Evolutionary conservation across 176 grass and related monocot species (phyloP).

Genomic region (Oropetium thomaeum): DNA sequence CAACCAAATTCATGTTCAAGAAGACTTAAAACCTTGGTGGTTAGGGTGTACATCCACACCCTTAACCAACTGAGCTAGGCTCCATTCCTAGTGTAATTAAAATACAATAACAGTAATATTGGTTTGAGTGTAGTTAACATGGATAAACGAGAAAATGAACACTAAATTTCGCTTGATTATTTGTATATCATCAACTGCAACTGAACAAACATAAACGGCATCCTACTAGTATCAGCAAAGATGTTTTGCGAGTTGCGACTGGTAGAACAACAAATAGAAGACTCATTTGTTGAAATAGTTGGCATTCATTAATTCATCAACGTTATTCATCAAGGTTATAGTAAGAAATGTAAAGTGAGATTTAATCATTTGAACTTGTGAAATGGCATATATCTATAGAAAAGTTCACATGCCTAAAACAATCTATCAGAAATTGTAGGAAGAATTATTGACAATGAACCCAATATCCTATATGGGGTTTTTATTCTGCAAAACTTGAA

Average conservation of each 20-base stretch:
- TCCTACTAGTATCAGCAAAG: not conserved
- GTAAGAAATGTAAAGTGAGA: not conserved
- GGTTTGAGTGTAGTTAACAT: not conserved
- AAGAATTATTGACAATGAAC: not conserved
- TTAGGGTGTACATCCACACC: no score
- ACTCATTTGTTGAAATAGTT: not conserved
- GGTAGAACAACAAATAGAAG: not conserved
- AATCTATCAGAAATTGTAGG: not conserved
- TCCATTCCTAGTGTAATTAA: constrained; percentile 27
- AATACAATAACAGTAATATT: not conserved
- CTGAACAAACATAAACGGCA: not conserved
- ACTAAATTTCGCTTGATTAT: not conserved
- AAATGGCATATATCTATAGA: not conserved
- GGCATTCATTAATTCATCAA: not conserved
- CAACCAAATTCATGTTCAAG: no score
- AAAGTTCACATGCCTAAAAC: not conserved
- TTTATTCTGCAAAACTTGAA: not conserved
- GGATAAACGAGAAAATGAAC: not conserved
- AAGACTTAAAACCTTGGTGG: no score
- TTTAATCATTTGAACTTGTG: not conserved
- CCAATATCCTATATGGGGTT: not conserved
- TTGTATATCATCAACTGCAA: not conserved
- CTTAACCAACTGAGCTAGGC: no score
- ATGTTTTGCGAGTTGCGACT: not conserved
- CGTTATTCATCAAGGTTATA: not conserved